Percentiles rank a stretch among this genome's conserved stretches.
Conservation (phyloP, 257 asterid genomes). For the Solanum clarkiae region DNA sequence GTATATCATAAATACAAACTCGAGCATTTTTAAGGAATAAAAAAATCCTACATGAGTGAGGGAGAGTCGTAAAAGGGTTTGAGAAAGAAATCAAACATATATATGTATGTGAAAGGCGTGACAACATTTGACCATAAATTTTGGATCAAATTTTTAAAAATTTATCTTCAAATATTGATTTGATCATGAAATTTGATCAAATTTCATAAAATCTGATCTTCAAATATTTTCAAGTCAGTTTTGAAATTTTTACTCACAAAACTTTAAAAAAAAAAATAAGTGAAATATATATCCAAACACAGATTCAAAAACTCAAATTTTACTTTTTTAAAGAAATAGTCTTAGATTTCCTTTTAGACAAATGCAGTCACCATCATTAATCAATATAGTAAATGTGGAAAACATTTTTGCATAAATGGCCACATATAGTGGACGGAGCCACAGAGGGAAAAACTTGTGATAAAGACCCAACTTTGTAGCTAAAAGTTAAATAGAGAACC, state of each 20-base stretch:
- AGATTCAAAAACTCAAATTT: neutral
- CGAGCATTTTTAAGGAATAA: neutral
- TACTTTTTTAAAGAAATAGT: neutral
- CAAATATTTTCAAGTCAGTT: neutral
- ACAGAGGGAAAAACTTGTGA: neutral
- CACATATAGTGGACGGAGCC: neutral
- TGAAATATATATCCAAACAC: too few species aligned
- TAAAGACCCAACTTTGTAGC: neutral
- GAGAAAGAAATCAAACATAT: neutral
- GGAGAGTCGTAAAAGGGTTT: neutral
- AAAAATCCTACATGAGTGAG: neutral
- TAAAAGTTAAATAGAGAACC: neutral
- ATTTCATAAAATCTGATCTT: neutral
- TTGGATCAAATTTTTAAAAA: too few species aligned
- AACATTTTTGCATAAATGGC: neutral
- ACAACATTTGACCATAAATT: too few species aligned
- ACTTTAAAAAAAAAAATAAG: too few species aligned
- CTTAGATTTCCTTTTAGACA: neutral
- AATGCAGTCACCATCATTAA: neutral
- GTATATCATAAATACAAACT: neutral
- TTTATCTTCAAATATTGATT: neutral
- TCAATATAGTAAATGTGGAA: neutral
- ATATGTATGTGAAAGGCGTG: neutral
- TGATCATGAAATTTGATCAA: neutral
- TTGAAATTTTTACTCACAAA: neutral